Evolutionary conservation across 2,329 filamentous ascomycete genomes (phyloP).

Genomic region (Hypoxylon sp.): DNA sequence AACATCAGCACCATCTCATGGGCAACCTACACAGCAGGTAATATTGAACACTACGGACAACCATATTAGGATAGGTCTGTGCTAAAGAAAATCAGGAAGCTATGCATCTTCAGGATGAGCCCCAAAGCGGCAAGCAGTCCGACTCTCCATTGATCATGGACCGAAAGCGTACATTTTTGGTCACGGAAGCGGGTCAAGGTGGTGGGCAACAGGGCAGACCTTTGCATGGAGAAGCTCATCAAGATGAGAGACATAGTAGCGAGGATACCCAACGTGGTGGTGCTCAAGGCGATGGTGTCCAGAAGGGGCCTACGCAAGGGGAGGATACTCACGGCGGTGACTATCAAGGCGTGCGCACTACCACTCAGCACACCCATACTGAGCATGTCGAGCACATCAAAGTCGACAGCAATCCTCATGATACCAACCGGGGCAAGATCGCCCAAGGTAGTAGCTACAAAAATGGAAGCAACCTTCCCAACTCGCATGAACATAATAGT

Average conservation of each 20-base stretch:
- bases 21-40: conserved; percentile 16
- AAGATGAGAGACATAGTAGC: neutral
- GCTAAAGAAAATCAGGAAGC: conserved; percentile 12
- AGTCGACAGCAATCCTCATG: neutral
- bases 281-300: neutral
- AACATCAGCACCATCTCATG: conserved; percentile 25
- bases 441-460: neutral
- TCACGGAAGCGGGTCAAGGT: conserved; percentile 3
- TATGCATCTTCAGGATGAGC: conserved; percentile 14
- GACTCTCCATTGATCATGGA: conserved; percentile 4
- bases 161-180: conserved; percentile 22
- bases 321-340: neutral
- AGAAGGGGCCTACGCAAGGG: neutral
- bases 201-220: neutral
- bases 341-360: neutral
- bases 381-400: neutral
- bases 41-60: neutral
- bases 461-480: neutral
- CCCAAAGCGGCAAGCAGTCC: neutral
- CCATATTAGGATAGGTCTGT: neutral
- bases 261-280: neutral
- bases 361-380: neutral
- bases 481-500: neutral
- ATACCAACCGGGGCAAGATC: neutral
- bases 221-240: neutral